These are phyloP conservation scores for Ganoderma lingzhi DNA, from an alignment of 1,284 basidiomycete species.

Conservation along the genomic window DNA sequence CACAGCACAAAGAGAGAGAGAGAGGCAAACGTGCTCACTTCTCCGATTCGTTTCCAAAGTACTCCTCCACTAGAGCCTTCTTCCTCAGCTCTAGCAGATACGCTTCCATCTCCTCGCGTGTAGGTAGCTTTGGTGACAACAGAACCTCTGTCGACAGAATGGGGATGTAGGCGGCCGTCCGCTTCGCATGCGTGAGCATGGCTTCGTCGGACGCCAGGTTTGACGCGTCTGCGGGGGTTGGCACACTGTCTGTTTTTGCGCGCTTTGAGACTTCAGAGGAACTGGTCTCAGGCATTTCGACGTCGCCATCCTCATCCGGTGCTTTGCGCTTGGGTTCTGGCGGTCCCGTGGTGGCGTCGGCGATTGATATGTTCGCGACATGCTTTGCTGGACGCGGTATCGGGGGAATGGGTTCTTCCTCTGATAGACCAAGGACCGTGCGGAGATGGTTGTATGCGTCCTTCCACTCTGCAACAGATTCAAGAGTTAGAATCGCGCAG, in stretches of 20 bases:
- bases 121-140: conserved; percentile 47
- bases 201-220: conserved; percentile 46
- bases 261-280: conserved; percentile 25
- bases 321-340: conserved; percentile 60
- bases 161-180: conserved; percentile 56
- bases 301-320: conserved; percentile 52
- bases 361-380: conserved; percentile 35
- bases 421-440: conserved; percentile 62
- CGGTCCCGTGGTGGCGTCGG: conserved; percentile 31
- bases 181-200: conserved; percentile 37
- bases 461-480: conserved; percentile 67
- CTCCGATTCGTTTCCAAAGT: conserved; percentile 53
- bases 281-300: conserved; percentile 47
- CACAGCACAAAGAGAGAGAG: background rate
- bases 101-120: conserved; percentile 30
- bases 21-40: conserved; percentile 12
- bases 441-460: conserved; percentile 67
- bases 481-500: background rate
- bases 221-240: conserved; percentile 22
- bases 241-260: background rate
- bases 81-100: conserved; percentile 84
- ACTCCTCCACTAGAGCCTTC: conserved; percentile 85
- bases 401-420: conserved; percentile 58
- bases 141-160: conserved; percentile 49
- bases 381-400: conserved; percentile 54